These are phyloP conservation scores for Artemisia argyi DNA, from an alignment of 129 eudicot species.

Conservation along the genomic window DNA sequence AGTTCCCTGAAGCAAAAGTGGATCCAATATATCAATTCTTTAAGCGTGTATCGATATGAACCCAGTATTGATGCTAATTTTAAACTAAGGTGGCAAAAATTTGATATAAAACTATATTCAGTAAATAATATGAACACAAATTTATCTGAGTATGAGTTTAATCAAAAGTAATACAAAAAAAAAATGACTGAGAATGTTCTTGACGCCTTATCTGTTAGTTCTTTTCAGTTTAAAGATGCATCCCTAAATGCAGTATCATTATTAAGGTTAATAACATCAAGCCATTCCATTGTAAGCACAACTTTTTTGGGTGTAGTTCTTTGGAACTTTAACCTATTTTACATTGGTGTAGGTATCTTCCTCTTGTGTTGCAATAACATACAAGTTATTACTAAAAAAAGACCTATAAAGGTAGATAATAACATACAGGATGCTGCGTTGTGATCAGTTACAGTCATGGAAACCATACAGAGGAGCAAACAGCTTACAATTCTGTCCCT, in stretches of 20 bases:
- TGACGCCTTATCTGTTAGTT: constrained; percentile 77
- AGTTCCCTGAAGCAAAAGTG: too few species aligned
- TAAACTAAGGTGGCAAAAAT: too few species aligned
- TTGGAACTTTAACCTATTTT: constrained; percentile 69
- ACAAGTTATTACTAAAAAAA: constrained; percentile 6
- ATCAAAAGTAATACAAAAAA: neutral
- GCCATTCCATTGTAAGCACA: constrained; percentile 98
- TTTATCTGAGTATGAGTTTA: constrained; percentile 2
- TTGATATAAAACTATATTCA: neutral
- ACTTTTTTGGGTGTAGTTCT: constrained; percentile 79
- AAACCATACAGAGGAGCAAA: constrained; percentile 76
- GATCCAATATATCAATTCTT: too few species aligned
- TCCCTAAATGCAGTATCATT: constrained; percentile 57
- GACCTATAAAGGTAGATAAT: constrained; percentile 9
- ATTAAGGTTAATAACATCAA: constrained; percentile 89
- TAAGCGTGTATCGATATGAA: too few species aligned
- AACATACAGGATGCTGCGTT: constrained; percentile 2
- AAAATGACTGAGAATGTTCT: neutral
- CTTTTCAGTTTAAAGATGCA: too few species aligned
- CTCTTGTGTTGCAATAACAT: constrained; percentile 22
- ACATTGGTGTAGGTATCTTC: constrained; percentile 30
- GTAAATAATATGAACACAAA: constrained; percentile 16
- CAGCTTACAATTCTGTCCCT: constrained; percentile 91
- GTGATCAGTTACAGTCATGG: constrained; percentile 52
- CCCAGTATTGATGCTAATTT: too few species aligned